Conservation (phyloP, 75 land plant species). For the Cupressus sempervirens region DNA sequence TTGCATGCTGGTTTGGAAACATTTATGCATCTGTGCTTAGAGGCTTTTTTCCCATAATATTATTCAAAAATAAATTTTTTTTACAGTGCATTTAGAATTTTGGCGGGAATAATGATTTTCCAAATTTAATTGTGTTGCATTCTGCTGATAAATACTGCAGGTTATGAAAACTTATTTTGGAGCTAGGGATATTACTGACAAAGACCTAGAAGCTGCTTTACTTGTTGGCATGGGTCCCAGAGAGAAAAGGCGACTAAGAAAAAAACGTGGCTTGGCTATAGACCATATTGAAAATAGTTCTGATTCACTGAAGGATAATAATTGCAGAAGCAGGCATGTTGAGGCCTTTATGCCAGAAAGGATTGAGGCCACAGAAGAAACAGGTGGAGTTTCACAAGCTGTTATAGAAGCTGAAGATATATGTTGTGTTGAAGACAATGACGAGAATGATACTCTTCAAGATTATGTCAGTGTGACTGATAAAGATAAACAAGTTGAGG, state of each 20-base stretch:
- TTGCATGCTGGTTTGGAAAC: background rate
- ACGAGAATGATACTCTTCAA: background rate
- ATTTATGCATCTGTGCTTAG: background rate
- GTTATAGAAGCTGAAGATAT: background rate
- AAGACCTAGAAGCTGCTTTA: slow-evolving; percentile 73
- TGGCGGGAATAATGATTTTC: background rate
- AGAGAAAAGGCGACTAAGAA: slow-evolving; percentile 60
- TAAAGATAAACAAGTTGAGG: background rate
- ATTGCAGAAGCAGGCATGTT: background rate
- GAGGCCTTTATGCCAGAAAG: background rate
- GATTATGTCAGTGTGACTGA: background rate
- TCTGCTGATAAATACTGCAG: slow-evolving; percentile 32
- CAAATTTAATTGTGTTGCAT: background rate
- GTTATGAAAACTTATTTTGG: slow-evolving; percentile 78
- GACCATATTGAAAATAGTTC: slow-evolving; percentile 3
- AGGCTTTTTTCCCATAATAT: background rate
- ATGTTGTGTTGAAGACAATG: background rate
- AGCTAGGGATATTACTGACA: slow-evolving; percentile 57
- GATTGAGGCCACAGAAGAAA: background rate
- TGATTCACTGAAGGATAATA: background rate
- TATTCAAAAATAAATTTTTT: background rate
- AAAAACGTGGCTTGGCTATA: slow-evolving; percentile 53
- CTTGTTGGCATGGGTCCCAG: slow-evolving; percentile 91
- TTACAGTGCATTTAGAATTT: background rate
- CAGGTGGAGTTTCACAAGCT: background rate